Evolutionary conservation across 192 early-diverging fungal genomes (phyloP), one percentile per base, ranked within the genome.

Genomic region (Lunasporangiospora selenospora): DNA sequence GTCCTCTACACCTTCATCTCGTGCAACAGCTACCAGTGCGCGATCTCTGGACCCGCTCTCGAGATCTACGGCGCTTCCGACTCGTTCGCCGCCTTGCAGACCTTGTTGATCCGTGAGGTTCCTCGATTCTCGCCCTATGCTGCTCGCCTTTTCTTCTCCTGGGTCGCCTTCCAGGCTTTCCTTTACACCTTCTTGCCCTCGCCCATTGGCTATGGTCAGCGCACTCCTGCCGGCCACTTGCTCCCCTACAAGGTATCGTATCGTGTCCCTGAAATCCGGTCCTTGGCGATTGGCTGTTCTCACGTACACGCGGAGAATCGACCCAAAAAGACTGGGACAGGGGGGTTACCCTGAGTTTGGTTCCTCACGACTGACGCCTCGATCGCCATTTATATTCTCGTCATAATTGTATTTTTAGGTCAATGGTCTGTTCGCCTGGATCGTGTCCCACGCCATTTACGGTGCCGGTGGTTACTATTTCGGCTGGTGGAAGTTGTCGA

Each of bases 381-480:
- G n/a, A n/a, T n/a, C n/a, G n/a, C n/a, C n/a, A n/a, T n/a, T n/a
- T n/a, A n/a, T n/a, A n/a, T n/a, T n/a, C n/a, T n/a, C n/a, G n/a
- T n/a, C n/a, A n/a, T 15, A 39, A 27, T 40, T 3, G 2, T 4
- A 26, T 8, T 26, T 1, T 40, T 58, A 88, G 87, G 89, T 92
- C 53, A 93, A 93, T 76, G 91, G 91, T 9, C 77, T 92, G 30
- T 65, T 81, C 27, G 90, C 88, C 4, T 93, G 90, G 90, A 18
- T 81, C 47, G 80, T 93, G 23, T 87, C 88, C 1, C 89, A 91
- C 54, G 65, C 75, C 16, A 67, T 92, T 36, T 93, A 82, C 77
- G 73, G 91, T 36, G 75, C 58, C 49, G 86, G 81, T 18, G 88
- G 89, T 33, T 64, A 87, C 19, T 81, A 81, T 50, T 77, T 90